Base-by-base conservation (phyloP, 495 filamentous ascomycete genomes). In the Trichocladium antarcticum region DNA sequence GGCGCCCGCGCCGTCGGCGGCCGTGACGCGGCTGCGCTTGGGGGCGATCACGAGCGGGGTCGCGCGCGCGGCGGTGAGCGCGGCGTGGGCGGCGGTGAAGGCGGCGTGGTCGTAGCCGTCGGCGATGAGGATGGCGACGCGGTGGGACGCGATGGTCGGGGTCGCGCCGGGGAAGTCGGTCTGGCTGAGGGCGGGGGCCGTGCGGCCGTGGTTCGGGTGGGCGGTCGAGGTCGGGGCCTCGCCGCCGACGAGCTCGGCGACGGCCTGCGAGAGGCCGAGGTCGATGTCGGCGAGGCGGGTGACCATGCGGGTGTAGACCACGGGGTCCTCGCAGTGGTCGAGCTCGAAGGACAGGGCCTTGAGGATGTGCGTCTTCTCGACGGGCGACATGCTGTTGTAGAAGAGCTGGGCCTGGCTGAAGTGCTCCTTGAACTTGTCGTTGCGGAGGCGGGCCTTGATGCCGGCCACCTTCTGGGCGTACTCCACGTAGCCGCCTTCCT, bases 291-390 rank as follows among this genome's bases (percentile, higher is more conserved):
- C 68, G 5, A 92, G 68, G 34, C 88, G 81, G 41, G 82, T 67
- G 3, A 74, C 71, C 69, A 92, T 79, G 56, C 82, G 76, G 45
- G 78, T 71, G 59, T 89, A 93, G 17, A 95, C 87, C 20, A 84
- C 57, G 0, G 82, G 81, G 40, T 95, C 87, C 38, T 93, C 87
- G 63, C 89, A 94, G 65, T 94, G 88, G 57, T 88, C 84, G 6
- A 95, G 77, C 66, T 95, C 89, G 61, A 94, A 95, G 5, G 73
- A 69, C 37, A 94, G 74, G 0, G 89, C 86, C 37, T 73, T 74
- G 20, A 74, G 67, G 4, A 92, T 58, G 64, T 94, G 87, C 11
- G 62, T 51, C 61, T 88, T 82, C 63, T 95, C 89, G 32, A 76
- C 67, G 1, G 69, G 57, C 1, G 79, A 80, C 36, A 92, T 66